A percentile compares a stretch with the other conserved stretches of the same genome.
These are phyloP conservation scores for Lathyrus aphaca DNA, from an alignment of 306 rosid species.

Conservation along the genomic window DNA sequence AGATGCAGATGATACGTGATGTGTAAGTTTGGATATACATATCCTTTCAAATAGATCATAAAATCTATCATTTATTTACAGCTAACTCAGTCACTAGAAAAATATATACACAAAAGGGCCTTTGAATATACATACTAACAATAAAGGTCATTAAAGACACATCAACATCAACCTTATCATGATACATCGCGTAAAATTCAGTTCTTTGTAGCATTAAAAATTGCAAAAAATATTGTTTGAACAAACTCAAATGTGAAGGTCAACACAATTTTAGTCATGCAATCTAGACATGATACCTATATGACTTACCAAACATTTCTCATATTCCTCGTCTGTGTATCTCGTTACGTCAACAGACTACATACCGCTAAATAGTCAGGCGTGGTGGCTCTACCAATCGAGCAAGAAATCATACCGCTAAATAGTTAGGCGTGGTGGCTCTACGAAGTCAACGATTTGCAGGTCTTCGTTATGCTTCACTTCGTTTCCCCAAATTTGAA, in stretches of 20 bases:
- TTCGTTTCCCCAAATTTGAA: no score
- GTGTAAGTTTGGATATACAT: constrained; percentile 20
- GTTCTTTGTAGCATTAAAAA: not conserved
- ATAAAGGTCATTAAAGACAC: constrained; percentile 4
- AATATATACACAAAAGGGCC: constrained; percentile 2
- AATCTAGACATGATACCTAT: constrained; percentile 58
- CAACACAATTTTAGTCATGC: constrained; percentile 5
- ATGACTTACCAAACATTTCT: constrained; percentile 72
- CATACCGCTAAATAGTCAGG: no score
- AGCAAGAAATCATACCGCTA: no score
- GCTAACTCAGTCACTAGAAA: not conserved
- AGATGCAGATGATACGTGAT: constrained; percentile 14
- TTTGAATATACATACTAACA: constrained; percentile 1
- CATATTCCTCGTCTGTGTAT: constrained; percentile 95
- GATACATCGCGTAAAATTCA: constrained; percentile 7
- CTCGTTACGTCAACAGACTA: constrained; percentile 80
- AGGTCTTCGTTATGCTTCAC: no score
- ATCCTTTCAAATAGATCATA: constrained; percentile 21
- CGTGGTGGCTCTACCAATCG: no score
- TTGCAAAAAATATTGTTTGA: not conserved
- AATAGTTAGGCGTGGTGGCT: no score
- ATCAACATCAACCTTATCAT: not conserved
- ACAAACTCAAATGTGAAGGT: constrained; percentile 13
- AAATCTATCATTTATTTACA: not conserved
- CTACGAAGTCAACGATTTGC: no score